Evolutionary conservation across 495 filamentous ascomycete species (phyloP), one percentile per base, ranked within the genome.

Genomic region (Aspergillus olivimuriae): DNA sequence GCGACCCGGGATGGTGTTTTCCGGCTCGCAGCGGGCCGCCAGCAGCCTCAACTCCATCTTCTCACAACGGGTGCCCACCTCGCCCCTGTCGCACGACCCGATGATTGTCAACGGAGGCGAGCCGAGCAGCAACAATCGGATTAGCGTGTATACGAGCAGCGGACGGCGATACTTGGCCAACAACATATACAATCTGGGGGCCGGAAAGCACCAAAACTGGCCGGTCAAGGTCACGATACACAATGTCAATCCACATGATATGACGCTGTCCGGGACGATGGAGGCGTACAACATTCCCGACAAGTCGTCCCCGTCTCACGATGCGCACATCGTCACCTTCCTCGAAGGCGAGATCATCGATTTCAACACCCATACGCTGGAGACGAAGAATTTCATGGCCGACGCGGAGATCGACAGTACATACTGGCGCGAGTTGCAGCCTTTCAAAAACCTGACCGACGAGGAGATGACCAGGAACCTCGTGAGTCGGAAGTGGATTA

Each of bases 261-360:
- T 83, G 78, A 81, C 77, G 6, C 56, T 86, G n/a, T 73, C 81
- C 12, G 84, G 84, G 4, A 86, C 83, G 2, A 88, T 88, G 84
- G 82, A 86, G 64, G 84, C 84, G 9, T 86, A 81, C 68, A 79
- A 86, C 50, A 83, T 84, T n/a, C 85, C 77, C 10, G 74, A 73
- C 49, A 75, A 73, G 55, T 62, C 62, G 9, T 72, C 69, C 1
- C 69, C 69, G 11, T 72, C 69, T 0, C 67, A 72, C n/a, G 76
- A 75, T 39, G 74, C 78, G 8, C 77, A 78, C 40, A 86, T 87
- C 37, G 76, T 77, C 17, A 87, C 84, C 1, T 87, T 82, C 52
- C 67, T 88, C 14, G 83, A 87, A 66, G 84, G 84, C 36, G 83
- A 88, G 56, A 84, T 88, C 41, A 78, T 88, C 47, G 84, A 88